Conservation (phyloP, 768 basidiomycete genomes). For the Tulasnella sp. region DNA sequence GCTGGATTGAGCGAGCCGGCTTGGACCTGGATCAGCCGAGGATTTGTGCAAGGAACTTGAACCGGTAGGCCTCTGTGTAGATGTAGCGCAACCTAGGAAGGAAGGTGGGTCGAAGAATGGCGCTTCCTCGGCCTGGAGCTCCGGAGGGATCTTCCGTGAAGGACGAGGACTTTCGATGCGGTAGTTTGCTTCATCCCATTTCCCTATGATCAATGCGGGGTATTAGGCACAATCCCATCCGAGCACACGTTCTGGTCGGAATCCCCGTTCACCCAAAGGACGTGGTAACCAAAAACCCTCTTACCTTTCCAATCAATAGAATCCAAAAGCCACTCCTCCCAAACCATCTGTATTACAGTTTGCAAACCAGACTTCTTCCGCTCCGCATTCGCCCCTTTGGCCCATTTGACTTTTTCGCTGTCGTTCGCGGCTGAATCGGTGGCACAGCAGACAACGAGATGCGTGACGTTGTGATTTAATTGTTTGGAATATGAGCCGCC, state of each 20-base stretch:
- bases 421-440: constrained; percentile 28
- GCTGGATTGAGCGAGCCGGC: constrained; percentile 25
- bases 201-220: constrained; percentile 34
- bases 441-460: constrained; percentile 68
- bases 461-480: constrained; percentile 74
- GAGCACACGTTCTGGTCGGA: neutral
- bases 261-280: neutral
- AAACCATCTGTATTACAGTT: constrained; percentile 60
- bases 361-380: constrained; percentile 37
- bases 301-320: constrained; percentile 47
- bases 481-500: constrained; percentile 67
- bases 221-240: neutral
- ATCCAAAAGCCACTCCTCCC: constrained; percentile 99
- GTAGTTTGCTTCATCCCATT: constrained; percentile 58
- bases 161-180: constrained; percentile 53
- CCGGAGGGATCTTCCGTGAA: constrained; percentile 37
- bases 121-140: constrained; percentile 26
- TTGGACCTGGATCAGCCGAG: constrained; percentile 27
- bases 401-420: constrained; percentile 72
- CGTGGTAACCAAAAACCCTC: constrained; percentile 3
- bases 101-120: constrained; percentile 20
- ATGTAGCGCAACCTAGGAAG: neutral
- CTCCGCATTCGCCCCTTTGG: constrained; percentile 56
- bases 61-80: constrained; percentile 22
- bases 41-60: constrained; percentile 8